Evolutionary conservation across 257 asterid genomes (phyloP).

Genomic region (Voacanga thouarsii): DNA sequence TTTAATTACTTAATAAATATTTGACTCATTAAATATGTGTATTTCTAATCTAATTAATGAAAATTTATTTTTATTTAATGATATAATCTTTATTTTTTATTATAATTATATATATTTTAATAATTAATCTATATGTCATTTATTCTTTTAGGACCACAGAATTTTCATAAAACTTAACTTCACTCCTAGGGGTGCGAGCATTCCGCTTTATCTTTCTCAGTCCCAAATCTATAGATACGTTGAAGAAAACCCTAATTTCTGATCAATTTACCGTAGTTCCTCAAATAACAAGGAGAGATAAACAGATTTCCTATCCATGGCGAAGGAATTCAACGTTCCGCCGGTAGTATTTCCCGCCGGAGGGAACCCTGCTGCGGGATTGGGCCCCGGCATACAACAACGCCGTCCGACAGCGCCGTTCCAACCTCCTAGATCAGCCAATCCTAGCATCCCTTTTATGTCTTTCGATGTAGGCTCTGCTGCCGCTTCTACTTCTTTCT

Average conservation of each 20-base stretch:
- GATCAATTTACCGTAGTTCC: not conserved
- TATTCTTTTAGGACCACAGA: too few relatives aligned
- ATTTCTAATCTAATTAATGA: too few relatives aligned
- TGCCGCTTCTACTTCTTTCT: slow-evolving; percentile 66
- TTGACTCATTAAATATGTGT: too few relatives aligned
- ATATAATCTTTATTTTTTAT: too few relatives aligned
- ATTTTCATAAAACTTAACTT: too few relatives aligned
- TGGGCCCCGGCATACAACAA: slow-evolving; percentile 47
- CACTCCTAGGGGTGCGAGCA: too few relatives aligned
- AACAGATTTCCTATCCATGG: slow-evolving; percentile 53
- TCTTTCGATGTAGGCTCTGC: slow-evolving; percentile 78
- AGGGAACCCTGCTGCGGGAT: slow-evolving; percentile 44
- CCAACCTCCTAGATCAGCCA: slow-evolving; percentile 71
- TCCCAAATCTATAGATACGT: not conserved
- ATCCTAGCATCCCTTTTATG: slow-evolving; percentile 72
- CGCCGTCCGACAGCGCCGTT: slow-evolving; percentile 94
- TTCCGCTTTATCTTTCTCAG: too few relatives aligned
- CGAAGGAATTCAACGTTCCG: slow-evolving; percentile 79
- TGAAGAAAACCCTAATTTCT: not conserved
- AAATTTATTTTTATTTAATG: too few relatives aligned
- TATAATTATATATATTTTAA: too few relatives aligned
- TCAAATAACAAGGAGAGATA: not conserved
- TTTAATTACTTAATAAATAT: too few relatives aligned
- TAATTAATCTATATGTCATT: too few relatives aligned
- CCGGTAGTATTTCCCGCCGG: slow-evolving; percentile 79